These are phyloP conservation scores for Entomophthora muscae DNA, from an alignment of 371 early-diverging fungal genomes.

Conservation along the genomic window DNA sequence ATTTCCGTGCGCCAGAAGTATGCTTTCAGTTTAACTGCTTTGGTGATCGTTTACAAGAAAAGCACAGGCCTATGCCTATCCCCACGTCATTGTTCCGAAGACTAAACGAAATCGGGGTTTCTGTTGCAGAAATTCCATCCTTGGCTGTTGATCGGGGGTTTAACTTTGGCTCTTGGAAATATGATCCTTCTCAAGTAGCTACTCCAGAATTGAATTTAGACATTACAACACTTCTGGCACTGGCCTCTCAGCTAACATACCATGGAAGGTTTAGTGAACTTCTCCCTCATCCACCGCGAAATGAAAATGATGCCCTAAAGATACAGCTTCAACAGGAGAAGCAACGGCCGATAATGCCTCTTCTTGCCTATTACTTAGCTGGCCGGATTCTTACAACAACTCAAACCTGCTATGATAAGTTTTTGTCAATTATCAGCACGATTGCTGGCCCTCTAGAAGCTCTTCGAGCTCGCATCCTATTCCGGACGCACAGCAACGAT, in stretches of 20 bases:
- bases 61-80: neutral
- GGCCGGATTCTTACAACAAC: neutral
- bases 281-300: neutral
- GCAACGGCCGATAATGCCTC: neutral
- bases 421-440: neutral
- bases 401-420: neutral
- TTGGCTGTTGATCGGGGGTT: neutral
- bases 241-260: slow-evolving; percentile 2
- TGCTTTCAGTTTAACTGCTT: neutral
- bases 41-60: neutral
- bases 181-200: neutral
- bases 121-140: neutral
- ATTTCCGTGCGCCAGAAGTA: neutral
- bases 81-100: neutral
- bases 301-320: neutral
- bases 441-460: neutral
- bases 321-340: neutral
- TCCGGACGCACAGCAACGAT: neutral
- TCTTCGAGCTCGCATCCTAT: neutral
- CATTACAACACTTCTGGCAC: neutral
- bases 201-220: neutral
- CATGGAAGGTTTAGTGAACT: neutral
- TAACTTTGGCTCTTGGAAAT: neutral
- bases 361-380: neutral
- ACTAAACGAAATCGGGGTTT: neutral